Percentiles rank a stretch among this genome's conserved stretches.
phyloP scores from a whole-genome alignment of 441 rosid species.

The Populus trichocarpa region DNA sequence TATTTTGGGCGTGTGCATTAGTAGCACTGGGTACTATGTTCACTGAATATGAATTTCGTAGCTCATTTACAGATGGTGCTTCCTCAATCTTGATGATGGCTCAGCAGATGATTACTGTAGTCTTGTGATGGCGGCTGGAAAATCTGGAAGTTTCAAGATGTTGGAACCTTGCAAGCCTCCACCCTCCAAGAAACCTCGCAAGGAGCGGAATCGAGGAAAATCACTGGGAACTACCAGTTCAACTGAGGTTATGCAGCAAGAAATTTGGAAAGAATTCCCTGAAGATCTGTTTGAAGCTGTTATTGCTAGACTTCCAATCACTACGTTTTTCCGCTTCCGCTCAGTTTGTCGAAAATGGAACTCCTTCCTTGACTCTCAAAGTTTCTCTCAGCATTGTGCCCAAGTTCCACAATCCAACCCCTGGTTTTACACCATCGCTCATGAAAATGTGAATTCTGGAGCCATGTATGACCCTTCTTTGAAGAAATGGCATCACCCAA shows the following conservation, averaged over 20 bases:
- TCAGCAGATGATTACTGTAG: constrained; percentile 65
- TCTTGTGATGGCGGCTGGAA: constrained; percentile 73
- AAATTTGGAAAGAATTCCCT: constrained; percentile 92
- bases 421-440: constrained; percentile 91
- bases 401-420: constrained; percentile 57
- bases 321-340: constrained; percentile 83
- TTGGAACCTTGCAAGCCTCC: constrained; percentile 72
- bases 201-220: constrained; percentile 65
- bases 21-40: not conserved
- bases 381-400: constrained; percentile 71
- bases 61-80: constrained; percentile 56
- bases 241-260: constrained; percentile 63
- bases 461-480: constrained; percentile 80
- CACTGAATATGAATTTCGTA: constrained; percentile 3
- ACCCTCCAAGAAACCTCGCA: constrained; percentile 64
- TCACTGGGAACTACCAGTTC: constrained; percentile 30
- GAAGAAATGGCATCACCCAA: constrained; percentile 86
- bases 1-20: not conserved
- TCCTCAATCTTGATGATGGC: constrained; percentile 51
- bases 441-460: constrained; percentile 79
- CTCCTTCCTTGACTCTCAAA: constrained; percentile 65
- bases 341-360: constrained; percentile 86
- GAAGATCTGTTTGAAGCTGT: constrained; percentile 92
- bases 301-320: constrained; percentile 84
- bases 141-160: constrained; percentile 57